Evolutionary conservation across 1,284 basidiomycete species (phyloP), one percentile per base, ranked within the genome.

Genomic region (Entoloma clypeatum): DNA sequence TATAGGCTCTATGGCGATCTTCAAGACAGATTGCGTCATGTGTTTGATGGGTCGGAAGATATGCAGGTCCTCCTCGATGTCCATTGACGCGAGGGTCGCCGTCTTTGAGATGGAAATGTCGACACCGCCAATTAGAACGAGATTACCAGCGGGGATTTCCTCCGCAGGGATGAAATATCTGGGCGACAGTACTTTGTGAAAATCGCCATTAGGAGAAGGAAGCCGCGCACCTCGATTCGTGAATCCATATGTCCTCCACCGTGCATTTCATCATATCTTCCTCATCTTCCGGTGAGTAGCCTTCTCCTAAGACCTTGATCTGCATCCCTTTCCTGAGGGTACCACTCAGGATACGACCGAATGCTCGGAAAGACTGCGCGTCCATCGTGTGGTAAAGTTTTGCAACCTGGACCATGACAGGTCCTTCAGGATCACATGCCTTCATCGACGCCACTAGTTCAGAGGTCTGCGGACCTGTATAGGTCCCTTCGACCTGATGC

Each of bases 1-100:
- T 39, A 99, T 92, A 7, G 96, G 96, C 67, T 99, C 96, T 40
- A 99, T 96, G 17, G 96, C 93, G 51, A 99, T 86, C 66, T 99
- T 99, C 52, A 99, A 79, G n/a, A 99, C 92, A 0, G 94, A 92
- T 61, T 95, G 84, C 1, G 96, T 97, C 69, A 97, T 86, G 63
- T 99, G 95, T 55, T 89, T 89, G 64, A 99, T 82, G 2, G 96
- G 94, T 22, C 81, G 77, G 81, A 98, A 96, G 60, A 97, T 96
- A 67, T 95, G 77, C 7, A 96, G 73, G 55, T 96, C 91, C 10
- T 88, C 86, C 37, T 89, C 79, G 45, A 88, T 74, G 48, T 85
- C 75, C 28, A 71, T 63, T 13, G 79, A 74, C 6, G 90, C 83
- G 35, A 99, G 69, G 0, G 96, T 99, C 1, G 93, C 96, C 1